Evolutionary conservation across 352 stramenopile species (phyloP).

Genomic region (Phytophthora capsici): DNA sequence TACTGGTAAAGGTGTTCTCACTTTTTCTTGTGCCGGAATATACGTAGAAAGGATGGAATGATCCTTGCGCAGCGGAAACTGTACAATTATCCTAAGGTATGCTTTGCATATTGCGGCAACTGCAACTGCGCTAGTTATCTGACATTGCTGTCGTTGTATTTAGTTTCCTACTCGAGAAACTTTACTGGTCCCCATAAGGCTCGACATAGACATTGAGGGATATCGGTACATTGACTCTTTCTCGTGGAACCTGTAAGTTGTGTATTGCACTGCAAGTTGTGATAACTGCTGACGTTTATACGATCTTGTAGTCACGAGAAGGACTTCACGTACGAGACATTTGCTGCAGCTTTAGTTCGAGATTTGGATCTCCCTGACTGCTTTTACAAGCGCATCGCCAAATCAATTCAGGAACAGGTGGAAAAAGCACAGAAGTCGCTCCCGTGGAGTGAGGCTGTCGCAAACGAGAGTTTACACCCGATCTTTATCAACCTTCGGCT

Average conservation of each 20-base stretch:
- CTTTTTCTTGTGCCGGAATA: too few relatives aligned
- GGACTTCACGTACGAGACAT: slow-evolving; percentile 80
- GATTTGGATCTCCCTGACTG: slow-evolving; percentile 78
- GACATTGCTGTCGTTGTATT: not conserved
- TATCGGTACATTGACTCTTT: slow-evolving; percentile 88
- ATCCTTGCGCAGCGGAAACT: slow-evolving; percentile 59
- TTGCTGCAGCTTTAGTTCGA: slow-evolving; percentile 68
- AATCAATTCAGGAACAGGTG: slow-evolving; percentile 72
- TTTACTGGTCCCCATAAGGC: slow-evolving; percentile 69
- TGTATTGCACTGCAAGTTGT: not conserved
- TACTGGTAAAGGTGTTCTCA: not conserved
- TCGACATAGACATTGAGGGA: slow-evolving; percentile 81
- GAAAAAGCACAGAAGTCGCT: slow-evolving; percentile 63
- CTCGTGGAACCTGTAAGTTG: slow-evolving; percentile 70
- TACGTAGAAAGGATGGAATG: slow-evolving; percentile 31
- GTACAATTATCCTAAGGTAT: slow-evolving; percentile 82
- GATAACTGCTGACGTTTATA: not conserved
- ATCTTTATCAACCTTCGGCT: slow-evolving; percentile 86
- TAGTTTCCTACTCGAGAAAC: slow-evolving; percentile 60
- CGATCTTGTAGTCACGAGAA: slow-evolving; percentile 53
- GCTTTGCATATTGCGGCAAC: too few relatives aligned
- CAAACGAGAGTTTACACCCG: slow-evolving; percentile 67
- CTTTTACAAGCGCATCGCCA: slow-evolving; percentile 73
- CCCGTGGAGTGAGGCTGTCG: slow-evolving; percentile 63
- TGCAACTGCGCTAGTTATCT: not conserved